Conservation (phyloP, 2,329 filamentous ascomycete species). For the Paecilomyces niveus region DNA sequence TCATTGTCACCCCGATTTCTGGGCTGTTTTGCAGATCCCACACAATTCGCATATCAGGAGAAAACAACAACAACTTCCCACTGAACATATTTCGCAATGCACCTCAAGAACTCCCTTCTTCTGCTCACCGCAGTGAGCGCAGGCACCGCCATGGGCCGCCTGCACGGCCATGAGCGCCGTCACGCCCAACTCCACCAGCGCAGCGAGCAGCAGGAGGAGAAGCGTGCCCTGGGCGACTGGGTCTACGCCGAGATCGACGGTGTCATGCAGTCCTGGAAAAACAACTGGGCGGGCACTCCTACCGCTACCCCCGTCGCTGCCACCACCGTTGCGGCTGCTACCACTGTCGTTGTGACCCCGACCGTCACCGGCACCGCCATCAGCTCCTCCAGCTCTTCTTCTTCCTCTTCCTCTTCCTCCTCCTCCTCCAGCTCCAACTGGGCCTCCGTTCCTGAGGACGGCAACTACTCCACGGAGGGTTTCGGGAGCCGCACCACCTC, state of each 20-base stretch:
- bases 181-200: slow-evolving; percentile 19
- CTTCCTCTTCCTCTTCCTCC: slow-evolving; percentile 4
- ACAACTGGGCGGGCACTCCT: slow-evolving; percentile 24
- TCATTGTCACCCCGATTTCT: neutral
- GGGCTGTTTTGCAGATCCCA: neutral
- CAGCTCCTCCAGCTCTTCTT: slow-evolving; percentile 1
- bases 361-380: slow-evolving; percentile 1
- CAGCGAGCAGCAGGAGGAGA: slow-evolving; percentile 11
- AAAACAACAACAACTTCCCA: neutral
- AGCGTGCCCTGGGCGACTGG: slow-evolving; percentile 23
- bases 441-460: slow-evolving; percentile 6
- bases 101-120: slow-evolving; percentile 31
- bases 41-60: neutral
- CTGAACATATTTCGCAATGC: slow-evolving; percentile 19
- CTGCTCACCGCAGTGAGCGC: slow-evolving; percentile 30
- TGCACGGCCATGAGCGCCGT: slow-evolving; percentile 32
- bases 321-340: slow-evolving; percentile 3
- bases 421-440: slow-evolving; percentile 16
- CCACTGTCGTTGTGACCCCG: slow-evolving; percentile 9
- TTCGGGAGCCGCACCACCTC: slow-evolving; percentile 23
- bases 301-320: slow-evolving; percentile 9
- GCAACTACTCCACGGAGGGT: slow-evolving; percentile 10
- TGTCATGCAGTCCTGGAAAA: slow-evolving; percentile 26
- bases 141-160: slow-evolving; percentile 27
- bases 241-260: slow-evolving; percentile 28